Base-by-base conservation (phyloP, 345 rosid genomes). In the Camelina hispida region DNA sequence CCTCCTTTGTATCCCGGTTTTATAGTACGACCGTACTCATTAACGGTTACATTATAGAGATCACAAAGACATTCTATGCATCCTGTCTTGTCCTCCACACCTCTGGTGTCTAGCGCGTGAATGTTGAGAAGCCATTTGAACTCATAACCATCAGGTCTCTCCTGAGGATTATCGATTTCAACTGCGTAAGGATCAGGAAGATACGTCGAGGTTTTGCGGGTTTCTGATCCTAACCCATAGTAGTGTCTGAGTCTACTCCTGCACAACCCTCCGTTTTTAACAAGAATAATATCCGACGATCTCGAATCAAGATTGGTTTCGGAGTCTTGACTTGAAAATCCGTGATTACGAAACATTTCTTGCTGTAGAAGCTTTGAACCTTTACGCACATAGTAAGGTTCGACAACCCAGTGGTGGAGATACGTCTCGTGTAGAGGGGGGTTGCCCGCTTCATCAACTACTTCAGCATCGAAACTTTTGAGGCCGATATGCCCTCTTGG, bases 121-220 rank as follows among this genome's bases (percentile, higher is more conserved):
- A 91, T 81, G 75, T 91, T 91, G 18, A 94, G 85, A 75, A 84
- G 1, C 97, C 98, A 91, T 73, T 67, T 73, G 76, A 89, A 90
- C 72, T 86, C 87, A 64, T 82, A 84, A 5, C 97, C 98, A 3
- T 66, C 78, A 52, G 97, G 96, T 62, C 70, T 83, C 42, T 84
- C 88, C 17, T 70, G 74, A 15, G 90, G 95, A 68, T 86, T 86
- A 30, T 86, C 93, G 30, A 94, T 56, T 72, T 89, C 95, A 42
- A 94, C 84, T 4, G 93, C 98, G 20, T 85, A 91, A 66, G 97
- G 98, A 78, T 90, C 95, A 4, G 97, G 97, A 74, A 91, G 35
- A 54, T 76, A 54, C 4, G 95, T 89, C 0, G 63, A 81, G 1
- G 97, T 89, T 71, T 67, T 80, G 23, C 98, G 72, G 4, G 97